A percentile compares a stretch with the other conserved stretches of the same genome.
Conservation (phyloP, 2,329 filamentous ascomycete species). For the Trichoderma sp. region DNA sequence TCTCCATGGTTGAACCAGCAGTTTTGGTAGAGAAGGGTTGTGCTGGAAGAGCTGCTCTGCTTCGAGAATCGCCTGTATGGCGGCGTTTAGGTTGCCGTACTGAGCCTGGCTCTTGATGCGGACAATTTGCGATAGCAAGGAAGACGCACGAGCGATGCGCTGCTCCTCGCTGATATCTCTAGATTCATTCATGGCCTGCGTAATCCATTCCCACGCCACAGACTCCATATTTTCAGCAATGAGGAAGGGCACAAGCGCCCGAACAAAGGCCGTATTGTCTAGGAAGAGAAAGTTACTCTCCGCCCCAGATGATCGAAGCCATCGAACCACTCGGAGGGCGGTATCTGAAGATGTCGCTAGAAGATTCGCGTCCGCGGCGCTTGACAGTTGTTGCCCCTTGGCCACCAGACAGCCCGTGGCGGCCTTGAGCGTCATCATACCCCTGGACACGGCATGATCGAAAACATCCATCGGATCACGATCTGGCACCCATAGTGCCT, state of each 20-base stretch:
- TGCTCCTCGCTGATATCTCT: constrained; percentile 29
- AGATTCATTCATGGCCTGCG: constrained; percentile 41
- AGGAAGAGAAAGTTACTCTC: constrained; percentile 52
- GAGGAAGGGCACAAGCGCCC: constrained; percentile 51
- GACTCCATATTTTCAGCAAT: constrained; percentile 55
- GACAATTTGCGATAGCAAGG: constrained; percentile 46
- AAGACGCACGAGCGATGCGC: constrained; percentile 35
- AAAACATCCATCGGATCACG: constrained; percentile 57
- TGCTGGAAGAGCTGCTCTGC: constrained; percentile 47
- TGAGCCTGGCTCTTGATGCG: constrained; percentile 44
- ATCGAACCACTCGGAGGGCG: constrained; percentile 52
- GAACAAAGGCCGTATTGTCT: constrained; percentile 41
- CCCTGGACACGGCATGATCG: constrained; percentile 55
- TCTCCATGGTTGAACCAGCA: constrained; percentile 49
- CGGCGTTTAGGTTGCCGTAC: constrained; percentile 49
- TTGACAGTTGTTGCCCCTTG: constrained; percentile 45
- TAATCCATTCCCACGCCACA: constrained; percentile 56
- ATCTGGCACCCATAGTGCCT: constrained; percentile 27
- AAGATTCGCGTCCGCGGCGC: constrained; percentile 29
- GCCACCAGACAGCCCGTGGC: constrained; percentile 57
- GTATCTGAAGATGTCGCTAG: constrained; percentile 47
- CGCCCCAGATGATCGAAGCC: constrained; percentile 54
- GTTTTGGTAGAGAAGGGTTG: constrained; percentile 39
- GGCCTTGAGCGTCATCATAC: constrained; percentile 56
- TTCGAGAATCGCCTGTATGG: constrained; percentile 51